Evolutionary conservation across 148 eudicot genomes (phyloP), one percentile per base, ranked within the genome.

Genomic region (Camellia sinensis): DNA sequence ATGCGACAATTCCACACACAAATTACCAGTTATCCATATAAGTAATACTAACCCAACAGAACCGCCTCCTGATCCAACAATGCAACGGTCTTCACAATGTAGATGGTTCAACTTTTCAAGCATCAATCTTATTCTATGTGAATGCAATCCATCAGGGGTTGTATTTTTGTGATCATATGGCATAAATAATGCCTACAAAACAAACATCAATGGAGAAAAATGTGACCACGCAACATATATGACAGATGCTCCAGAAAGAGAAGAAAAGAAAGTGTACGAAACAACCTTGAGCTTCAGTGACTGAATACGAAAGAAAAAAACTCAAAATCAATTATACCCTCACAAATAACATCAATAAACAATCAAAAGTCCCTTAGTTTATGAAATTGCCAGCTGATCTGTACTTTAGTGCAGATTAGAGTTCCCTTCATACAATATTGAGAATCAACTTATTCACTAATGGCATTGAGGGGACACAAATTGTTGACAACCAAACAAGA

Each of bases 21-120:
- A 80, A 54, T 7, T 46, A 69, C 75, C 66, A 59, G 84, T 80
- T 81, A 53, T 68, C 15, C 17, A 17, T 40, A 53, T 5, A 78
- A 79, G 56, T 40, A 67, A 76, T 73, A 87, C 88, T 63, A 54
- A 95, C 99, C 99, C 97, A 65, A 95, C 99, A 80, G 97, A 95
- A 77, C 97, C 99, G 80, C 99, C 99, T 67, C 99, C 98, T 44
- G 99, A 95, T 80, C 99, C 99, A 81, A 91, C 87, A 89, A 89
- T 81, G 85, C 97, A 95, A 63, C 87, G 91, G 83, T 88, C 92
- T 78, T 86, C 85, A 77, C 93, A 91, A 82, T 95, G 94, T 68
- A 87, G 89, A 85, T 89, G 90, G 83, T 95, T 95, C 79, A 95
- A 81, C 54, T 81, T 86, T 74, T 90, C 88, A 80, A 93, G 94